A percentile compares a stretch with the other conserved stretches of the same genome.
Evolutionary conservation across 2,329 filamentous ascomycete species (phyloP).

Genomic region (Didymosphaeria variabile): DNA sequence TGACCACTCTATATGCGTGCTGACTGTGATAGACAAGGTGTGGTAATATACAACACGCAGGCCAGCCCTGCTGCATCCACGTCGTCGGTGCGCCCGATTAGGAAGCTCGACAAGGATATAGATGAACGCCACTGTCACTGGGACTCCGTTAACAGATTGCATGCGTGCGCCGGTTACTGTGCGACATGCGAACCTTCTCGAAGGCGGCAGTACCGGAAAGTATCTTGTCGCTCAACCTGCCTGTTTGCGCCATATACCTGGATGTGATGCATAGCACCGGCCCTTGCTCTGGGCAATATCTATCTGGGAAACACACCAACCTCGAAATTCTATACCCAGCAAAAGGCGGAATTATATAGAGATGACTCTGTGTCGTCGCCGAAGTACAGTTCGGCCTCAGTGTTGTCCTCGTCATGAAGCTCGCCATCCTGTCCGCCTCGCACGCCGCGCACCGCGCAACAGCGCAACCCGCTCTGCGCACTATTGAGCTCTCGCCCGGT

Average conservation of each 20-base stretch:
- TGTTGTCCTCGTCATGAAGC: slow-evolving; percentile 7
- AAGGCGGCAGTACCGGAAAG: background rate
- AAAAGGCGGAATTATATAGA: background rate
- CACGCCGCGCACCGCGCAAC: slow-evolving; percentile 9
- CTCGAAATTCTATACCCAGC: background rate
- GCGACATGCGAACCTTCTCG: background rate
- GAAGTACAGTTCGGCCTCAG: background rate
- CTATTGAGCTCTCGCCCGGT: slow-evolving; percentile 81
- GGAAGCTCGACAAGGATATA: slow-evolving; percentile 8
- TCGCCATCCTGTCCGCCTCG: slow-evolving; percentile 2
- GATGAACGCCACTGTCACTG: background rate
- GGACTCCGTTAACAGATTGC: background rate
- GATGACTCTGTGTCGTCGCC: background rate
- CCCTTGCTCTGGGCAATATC: background rate
- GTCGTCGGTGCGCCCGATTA: background rate
- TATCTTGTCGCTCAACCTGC: background rate
- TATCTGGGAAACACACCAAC: background rate
- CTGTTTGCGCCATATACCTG: background rate
- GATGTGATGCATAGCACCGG: background rate
- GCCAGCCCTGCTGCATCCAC: background rate
- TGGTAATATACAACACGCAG: background rate
- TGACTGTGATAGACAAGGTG: background rate
- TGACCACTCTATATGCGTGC: background rate
- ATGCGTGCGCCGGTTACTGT: background rate
- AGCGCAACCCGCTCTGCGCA: slow-evolving; percentile 58